A percentile compares a stretch with the other conserved stretches of the same genome.
Evolutionary conservation across 2,329 filamentous ascomycete species (phyloP).

Genomic region (Pseudogymnoascus sp.): DNA sequence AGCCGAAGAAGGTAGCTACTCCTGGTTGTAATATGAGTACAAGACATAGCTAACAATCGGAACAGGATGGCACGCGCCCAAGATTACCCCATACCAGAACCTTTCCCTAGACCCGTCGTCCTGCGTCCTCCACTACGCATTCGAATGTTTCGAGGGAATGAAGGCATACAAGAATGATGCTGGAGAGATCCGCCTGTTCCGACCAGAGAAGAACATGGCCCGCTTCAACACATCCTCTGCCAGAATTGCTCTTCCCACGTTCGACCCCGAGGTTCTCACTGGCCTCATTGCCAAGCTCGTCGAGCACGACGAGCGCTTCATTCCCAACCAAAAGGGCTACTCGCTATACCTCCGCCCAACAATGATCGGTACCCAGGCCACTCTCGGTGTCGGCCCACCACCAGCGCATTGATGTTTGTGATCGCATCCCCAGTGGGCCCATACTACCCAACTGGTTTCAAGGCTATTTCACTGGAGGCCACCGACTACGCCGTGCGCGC

Average conservation of each 20-base stretch:
- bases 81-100: slow-evolving; percentile 92
- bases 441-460: slow-evolving; percentile 98
- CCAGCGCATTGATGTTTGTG: slow-evolving; percentile 84
- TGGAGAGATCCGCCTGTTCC: slow-evolving; percentile 78
- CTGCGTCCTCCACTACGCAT: slow-evolving; percentile 98
- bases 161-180: slow-evolving; percentile 92
- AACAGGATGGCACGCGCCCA: slow-evolving; percentile 67
- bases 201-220: slow-evolving; percentile 93
- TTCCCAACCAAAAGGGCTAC: slow-evolving; percentile 80
- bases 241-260: slow-evolving; percentile 87
- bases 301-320: slow-evolving; percentile 79
- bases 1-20: slow-evolving; percentile 49
- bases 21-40: not conserved
- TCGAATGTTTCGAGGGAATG: slow-evolving; percentile 98
- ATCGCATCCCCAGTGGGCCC: slow-evolving; percentile 96
- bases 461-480: slow-evolving; percentile 89
- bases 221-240: slow-evolving; percentile 86
- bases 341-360: slow-evolving; percentile 93
- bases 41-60: not conserved
- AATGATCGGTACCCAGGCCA: slow-evolving; percentile 94
- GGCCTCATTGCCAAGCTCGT: slow-evolving; percentile 76
- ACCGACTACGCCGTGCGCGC: slow-evolving; percentile 95
- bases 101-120: slow-evolving; percentile 92
- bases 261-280: slow-evolving; percentile 67
- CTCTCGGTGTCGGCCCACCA: slow-evolving; percentile 86